A percentile compares a stretch with the other conserved stretches of the same genome.
Conservation (phyloP, 495 filamentous ascomycete species). For the Penicillium manginii region DNA sequence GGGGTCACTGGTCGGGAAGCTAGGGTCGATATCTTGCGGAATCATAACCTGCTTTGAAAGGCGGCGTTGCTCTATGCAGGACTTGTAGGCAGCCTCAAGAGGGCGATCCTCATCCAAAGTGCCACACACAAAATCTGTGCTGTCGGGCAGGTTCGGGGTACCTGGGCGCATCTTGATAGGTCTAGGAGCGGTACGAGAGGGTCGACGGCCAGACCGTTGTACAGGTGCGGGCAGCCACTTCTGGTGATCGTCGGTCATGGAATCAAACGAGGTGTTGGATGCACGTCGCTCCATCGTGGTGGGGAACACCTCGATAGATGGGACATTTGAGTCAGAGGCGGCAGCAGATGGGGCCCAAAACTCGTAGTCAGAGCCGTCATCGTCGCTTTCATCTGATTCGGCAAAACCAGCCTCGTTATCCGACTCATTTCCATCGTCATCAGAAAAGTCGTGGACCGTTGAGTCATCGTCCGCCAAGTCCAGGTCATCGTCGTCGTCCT, state of each 20-base stretch:
- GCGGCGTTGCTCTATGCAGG: slow-evolving; percentile 78
- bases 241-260: slow-evolving; percentile 50
- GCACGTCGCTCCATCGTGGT: slow-evolving; percentile 49
- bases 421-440: slow-evolving; percentile 82
- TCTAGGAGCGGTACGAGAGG: slow-evolving; percentile 39
- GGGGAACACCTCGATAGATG: slow-evolving; percentile 51
- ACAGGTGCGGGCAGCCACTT: slow-evolving; percentile 39
- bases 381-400: slow-evolving; percentile 78
- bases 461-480: slow-evolving; percentile 64
- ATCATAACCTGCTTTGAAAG: slow-evolving; percentile 75
- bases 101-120: slow-evolving; percentile 94
- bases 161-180: slow-evolving; percentile 62
- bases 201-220: slow-evolving; percentile 31
- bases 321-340: slow-evolving; percentile 59
- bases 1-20: slow-evolving; percentile 90
- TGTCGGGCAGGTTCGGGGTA: slow-evolving; percentile 88
- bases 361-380: slow-evolving; percentile 70
- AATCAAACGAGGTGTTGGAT: slow-evolving; percentile 69
- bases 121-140: slow-evolving; percentile 96
- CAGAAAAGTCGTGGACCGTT: slow-evolving; percentile 63
- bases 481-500: slow-evolving; percentile 62
- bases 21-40: slow-evolving; percentile 96
- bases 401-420: slow-evolving; percentile 95
- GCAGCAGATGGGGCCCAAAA: slow-evolving; percentile 75
- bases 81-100: slow-evolving; percentile 90